Conservation (phyloP, 805 yeast genomes). For the Cyberlindnera americana region DNA sequence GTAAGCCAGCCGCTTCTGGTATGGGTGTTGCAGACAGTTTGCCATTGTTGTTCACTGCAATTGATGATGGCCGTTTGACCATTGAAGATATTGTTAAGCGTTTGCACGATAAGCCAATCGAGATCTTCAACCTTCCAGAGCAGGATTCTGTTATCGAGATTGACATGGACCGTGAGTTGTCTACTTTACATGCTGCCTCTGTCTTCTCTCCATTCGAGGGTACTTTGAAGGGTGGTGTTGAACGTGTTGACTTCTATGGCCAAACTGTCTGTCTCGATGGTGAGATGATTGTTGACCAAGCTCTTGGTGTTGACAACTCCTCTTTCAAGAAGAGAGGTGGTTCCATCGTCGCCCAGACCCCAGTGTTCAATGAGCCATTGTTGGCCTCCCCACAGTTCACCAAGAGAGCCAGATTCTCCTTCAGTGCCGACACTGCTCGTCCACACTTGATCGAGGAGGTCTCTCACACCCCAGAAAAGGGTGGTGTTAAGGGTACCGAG, state of each 20-base stretch:
- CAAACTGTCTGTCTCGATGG: constrained; percentile 87
- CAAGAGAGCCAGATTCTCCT: constrained; percentile 48
- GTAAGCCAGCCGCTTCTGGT: constrained; percentile 61
- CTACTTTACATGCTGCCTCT: constrained; percentile 38
- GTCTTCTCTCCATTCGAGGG: constrained; percentile 57
- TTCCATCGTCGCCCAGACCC: constrained; percentile 24
- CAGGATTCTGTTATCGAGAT: constrained; percentile 79
- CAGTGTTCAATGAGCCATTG: constrained; percentile 29
- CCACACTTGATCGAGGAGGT: constrained; percentile 31
- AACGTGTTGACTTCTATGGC: constrained; percentile 76
- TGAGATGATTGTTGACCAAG: constrained; percentile 53
- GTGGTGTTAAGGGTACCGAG: constrained; percentile 57
- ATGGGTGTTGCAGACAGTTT: constrained; percentile 76
- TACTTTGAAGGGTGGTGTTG: constrained; percentile 74
- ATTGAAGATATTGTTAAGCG: constrained; percentile 66
- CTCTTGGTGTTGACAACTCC: constrained; percentile 48
- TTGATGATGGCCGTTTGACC: constrained; percentile 66
- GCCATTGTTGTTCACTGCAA: constrained; percentile 80
- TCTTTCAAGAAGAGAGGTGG: constrained; percentile 27
- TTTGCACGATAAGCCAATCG: constrained; percentile 77
- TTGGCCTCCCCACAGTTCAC: constrained; percentile 35
- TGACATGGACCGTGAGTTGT: constrained; percentile 66
- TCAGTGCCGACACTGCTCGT: constrained; percentile 40
- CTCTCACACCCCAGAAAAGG: constrained; percentile 31
- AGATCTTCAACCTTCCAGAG: constrained; percentile 77